phyloP scores from a whole-genome alignment of 2,329 filamentous ascomycete species.

The Curvularia verruculosa region DNA sequence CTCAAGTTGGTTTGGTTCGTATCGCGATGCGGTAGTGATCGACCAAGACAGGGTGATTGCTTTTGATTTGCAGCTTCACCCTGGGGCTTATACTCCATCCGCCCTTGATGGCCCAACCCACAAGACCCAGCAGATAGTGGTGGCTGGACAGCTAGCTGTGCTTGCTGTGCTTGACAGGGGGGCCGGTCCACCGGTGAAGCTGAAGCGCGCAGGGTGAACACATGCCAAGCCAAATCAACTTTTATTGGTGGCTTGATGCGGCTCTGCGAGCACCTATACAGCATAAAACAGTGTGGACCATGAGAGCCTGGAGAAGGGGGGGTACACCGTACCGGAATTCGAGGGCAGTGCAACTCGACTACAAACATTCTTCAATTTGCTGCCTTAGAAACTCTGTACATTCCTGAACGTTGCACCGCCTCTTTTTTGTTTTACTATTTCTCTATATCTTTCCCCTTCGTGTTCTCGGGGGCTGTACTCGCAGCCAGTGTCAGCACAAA shows the following conservation, averaged over 20 bases:
- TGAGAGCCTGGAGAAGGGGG: constrained; percentile 27
- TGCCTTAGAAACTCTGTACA: constrained; percentile 28
- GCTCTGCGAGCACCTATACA: constrained; percentile 39
- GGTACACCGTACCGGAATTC: constrained; percentile 28
- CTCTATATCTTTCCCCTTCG: constrained; percentile 11
- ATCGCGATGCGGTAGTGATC: constrained; percentile 35
- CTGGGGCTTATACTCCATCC: constrained; percentile 29
- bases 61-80: constrained; percentile 34
- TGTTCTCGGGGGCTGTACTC: constrained; percentile 15
- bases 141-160: constrained; percentile 39
- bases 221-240: constrained; percentile 11
- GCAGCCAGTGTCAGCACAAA: constrained; percentile 5
- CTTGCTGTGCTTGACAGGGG: constrained; percentile 11
- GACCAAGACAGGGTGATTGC: constrained; percentile 29
- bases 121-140: constrained; percentile 34
- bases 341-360: constrained; percentile 39
- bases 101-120: constrained; percentile 28
- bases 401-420: constrained; percentile 34
- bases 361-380: constrained; percentile 24
- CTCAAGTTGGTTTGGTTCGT: constrained; percentile 17
- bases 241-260: constrained; percentile 35
- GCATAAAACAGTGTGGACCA: constrained; percentile 41
- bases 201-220: constrained; percentile 11
- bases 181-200: constrained; percentile 40
- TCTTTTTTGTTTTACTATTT: constrained; percentile 28